Conservation (phyloP, 768 basidiomycete species). For the Neoboletus subvelutipes region DNA sequence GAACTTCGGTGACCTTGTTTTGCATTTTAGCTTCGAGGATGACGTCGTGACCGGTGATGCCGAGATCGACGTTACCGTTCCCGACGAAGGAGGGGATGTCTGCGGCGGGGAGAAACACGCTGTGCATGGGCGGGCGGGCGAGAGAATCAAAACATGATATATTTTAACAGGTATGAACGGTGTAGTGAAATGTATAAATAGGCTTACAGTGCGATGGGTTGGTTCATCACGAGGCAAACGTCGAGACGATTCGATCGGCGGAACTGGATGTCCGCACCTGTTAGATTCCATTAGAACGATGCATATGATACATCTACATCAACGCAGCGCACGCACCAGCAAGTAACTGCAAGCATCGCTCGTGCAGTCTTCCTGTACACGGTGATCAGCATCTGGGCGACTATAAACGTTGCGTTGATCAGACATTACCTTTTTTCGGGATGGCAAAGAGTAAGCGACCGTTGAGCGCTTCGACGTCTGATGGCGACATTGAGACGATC, state of each 20-base stretch:
- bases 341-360: conserved; percentile 84
- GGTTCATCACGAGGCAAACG: conserved; percentile 91
- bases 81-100: conserved; percentile 99
- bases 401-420: background rate
- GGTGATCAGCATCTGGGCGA: background rate
- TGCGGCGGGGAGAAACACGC: conserved; percentile 93
- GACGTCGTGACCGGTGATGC: conserved; percentile 98
- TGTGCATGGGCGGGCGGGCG: conserved; percentile 33
- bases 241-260: conserved; percentile 84
- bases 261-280: conserved; percentile 96
- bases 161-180: too few relatives aligned
- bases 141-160: background rate
- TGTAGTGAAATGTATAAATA: background rate
- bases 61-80: conserved; percentile 93
- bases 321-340: conserved; percentile 53
- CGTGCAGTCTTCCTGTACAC: conserved; percentile 74
- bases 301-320: too few relatives aligned
- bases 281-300: background rate
- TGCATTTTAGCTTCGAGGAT: conserved; percentile 89
- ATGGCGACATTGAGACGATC: background rate
- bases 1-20: conserved; percentile 69
- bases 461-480: conserved; percentile 75
- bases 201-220: conserved; percentile 86
- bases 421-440: conserved; percentile 85
- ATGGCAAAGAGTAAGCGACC: conserved; percentile 92